These are phyloP conservation scores for Ogataea saltuana DNA, from an alignment of 805 yeast species.

Conservation along the genomic window DNA sequence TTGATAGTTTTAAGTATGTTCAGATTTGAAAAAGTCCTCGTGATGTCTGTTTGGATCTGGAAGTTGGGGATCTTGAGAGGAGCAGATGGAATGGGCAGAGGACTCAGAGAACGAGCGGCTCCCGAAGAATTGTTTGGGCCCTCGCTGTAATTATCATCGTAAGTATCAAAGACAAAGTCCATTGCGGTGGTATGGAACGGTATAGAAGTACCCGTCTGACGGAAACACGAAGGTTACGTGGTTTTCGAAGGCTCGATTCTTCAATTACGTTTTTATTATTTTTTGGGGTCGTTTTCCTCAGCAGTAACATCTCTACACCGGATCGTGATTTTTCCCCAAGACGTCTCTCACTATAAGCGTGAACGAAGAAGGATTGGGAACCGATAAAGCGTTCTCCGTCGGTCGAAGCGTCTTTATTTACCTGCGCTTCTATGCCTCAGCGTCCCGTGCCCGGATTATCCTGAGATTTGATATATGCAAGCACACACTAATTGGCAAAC, in stretches of 20 bases:
- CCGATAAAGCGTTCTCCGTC: too few relatives aligned
- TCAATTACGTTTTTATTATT: too few relatives aligned
- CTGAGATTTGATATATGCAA: too few relatives aligned
- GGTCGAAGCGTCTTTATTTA: too few relatives aligned
- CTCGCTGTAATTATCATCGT: constrained; percentile 15
- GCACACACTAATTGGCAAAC: constrained; percentile 8
- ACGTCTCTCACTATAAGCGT: too few relatives aligned
- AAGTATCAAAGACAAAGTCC: constrained; percentile 35
- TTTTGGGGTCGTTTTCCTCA: too few relatives aligned
- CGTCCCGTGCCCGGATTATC: neutral
- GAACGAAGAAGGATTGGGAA: too few relatives aligned
- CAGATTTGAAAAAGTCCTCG: constrained; percentile 39
- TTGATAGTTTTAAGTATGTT: constrained; percentile 33
- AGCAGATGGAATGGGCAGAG: constrained; percentile 40
- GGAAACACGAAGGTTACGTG: too few relatives aligned
- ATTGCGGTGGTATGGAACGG: constrained; percentile 18
- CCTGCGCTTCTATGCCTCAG: neutral
- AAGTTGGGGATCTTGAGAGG: constrained; percentile 41
- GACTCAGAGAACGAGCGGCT: constrained; percentile 1
- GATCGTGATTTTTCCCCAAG: too few relatives aligned
- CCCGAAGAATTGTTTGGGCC: constrained; percentile 6
- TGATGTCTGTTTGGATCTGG: constrained; percentile 37
- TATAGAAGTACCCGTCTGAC: neutral
- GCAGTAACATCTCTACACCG: constrained; percentile 10
- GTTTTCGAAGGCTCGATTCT: too few relatives aligned